Evolutionary conservation across 2,329 filamentous ascomycete genomes (phyloP), one percentile per base, ranked within the genome.

Genomic region (Colletotrichum sp.): DNA sequence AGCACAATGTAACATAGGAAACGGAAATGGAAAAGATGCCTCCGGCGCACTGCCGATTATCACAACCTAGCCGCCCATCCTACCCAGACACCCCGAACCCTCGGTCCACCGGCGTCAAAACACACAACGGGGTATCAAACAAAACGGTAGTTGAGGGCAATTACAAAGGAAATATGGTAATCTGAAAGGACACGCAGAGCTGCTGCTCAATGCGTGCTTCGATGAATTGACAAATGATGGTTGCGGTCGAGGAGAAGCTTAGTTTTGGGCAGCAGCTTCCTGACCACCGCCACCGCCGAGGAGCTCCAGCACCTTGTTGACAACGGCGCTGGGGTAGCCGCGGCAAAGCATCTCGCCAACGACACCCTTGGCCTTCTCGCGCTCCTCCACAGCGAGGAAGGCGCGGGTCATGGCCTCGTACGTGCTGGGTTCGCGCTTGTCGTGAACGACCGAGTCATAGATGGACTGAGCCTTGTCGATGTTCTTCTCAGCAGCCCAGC

Each of bases 351-450:
- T 98, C 89, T 99, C 97, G 71, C 94, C 91, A 28, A 98, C 96
- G 16, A 98, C 94, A 13, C 82, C 86, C 86, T 95, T 93, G 52
- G 97, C 97, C 74, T 91, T 90, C 65, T 93, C 90, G 39, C 95
- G 93, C 83, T 98, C 92, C 82, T 98, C 95, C 5, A 94, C 94
- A 13, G 95, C 93, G 71, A 99, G 91, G 86, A 94, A 98, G 1
- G 97, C 97, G 62, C 97, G 92, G 7, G 96, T 98, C 97, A 99
- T 99, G 55, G 96, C 96, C 87, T 99, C 97, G 84, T 99, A 99
- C 6, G 97, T 99, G 88, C 96, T 98, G 5, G 97, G 97, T 88
- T 99, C 97, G 73, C 97, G 93, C 86, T 93, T 96, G 71, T 93
- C 91, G 32, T 92, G 90, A 10, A 93, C 91, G 5, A 99, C 93